Evolutionary conservation across 805 yeast genomes (phyloP).

Genomic region (Ogataea ganodermae): DNA sequence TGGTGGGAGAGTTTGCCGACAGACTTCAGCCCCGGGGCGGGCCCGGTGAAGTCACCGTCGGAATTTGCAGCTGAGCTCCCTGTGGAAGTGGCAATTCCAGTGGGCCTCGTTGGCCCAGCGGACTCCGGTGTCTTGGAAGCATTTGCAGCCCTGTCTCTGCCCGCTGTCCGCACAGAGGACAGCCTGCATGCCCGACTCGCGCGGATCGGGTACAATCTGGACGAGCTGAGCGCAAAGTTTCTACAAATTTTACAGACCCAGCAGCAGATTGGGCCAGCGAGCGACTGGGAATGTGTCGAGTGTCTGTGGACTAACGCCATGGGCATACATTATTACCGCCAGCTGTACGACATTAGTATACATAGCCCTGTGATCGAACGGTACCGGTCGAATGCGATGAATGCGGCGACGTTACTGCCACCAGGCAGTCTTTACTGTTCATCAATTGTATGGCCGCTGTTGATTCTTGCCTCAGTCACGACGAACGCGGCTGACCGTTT

Average conservation of each 20-base stretch:
- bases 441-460: constrained; percentile 13
- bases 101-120: too few species aligned
- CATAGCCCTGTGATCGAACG: constrained; percentile 3
- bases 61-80: too few species aligned
- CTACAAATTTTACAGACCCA: constrained; percentile 2
- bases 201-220: constrained; percentile 8
- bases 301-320: constrained; percentile 13
- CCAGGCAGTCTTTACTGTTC: constrained; percentile 9
- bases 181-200: constrained; percentile 1
- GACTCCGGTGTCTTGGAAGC: too few species aligned
- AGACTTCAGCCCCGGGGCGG: too few species aligned
- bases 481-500: constrained; percentile 3
- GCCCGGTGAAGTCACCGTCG: too few species aligned
- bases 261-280: not conserved
- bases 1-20: not conserved
- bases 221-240: constrained; percentile 4
- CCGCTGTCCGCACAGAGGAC: not conserved
- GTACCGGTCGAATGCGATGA: constrained; percentile 2
- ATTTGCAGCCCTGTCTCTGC: too few species aligned
- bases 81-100: too few species aligned
- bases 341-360: constrained; percentile 7
- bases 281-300: constrained; percentile 15
- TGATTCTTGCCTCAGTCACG: constrained; percentile 6
- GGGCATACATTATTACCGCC: constrained; percentile 14
- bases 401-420: constrained; percentile 4